Conservation (phyloP, 1,284 basidiomycete genomes). For the Thelephora terrestris region DNA sequence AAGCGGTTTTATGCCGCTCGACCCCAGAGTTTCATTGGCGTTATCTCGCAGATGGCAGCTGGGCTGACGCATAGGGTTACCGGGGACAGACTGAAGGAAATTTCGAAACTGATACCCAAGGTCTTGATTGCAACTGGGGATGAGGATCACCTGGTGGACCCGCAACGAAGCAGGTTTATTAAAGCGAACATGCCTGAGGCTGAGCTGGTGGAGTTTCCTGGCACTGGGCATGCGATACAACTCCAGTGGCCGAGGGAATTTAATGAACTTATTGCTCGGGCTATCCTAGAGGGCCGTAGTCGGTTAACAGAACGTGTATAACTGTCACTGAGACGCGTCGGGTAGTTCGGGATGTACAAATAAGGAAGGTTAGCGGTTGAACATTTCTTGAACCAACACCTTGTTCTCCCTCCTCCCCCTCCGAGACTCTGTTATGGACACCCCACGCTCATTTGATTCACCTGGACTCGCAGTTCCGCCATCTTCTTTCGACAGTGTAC, state of each 20-base stretch:
- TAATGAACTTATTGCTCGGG: slow-evolving; percentile 48
- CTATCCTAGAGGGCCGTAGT: slow-evolving; percentile 39
- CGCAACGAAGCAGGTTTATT: slow-evolving; percentile 46
- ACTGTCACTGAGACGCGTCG: too few relatives aligned
- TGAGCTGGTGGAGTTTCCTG: slow-evolving; percentile 54
- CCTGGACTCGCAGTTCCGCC: slow-evolving; percentile 12
- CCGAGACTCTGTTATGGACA: slow-evolving; percentile 11
- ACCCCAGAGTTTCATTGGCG: slow-evolving; percentile 52
- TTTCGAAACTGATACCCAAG: slow-evolving; percentile 49
- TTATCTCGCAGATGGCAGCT: slow-evolving; percentile 69
- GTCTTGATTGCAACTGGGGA: slow-evolving; percentile 70
- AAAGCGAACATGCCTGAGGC: slow-evolving; percentile 58
- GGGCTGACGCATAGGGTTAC: slow-evolving; percentile 60
- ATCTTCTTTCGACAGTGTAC: slow-evolving; percentile 19
- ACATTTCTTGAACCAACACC: too few relatives aligned
- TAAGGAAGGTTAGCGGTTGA: too few relatives aligned
- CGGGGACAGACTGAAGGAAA: slow-evolving; percentile 39
- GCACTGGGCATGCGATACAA: slow-evolving; percentile 61
- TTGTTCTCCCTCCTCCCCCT: too few relatives aligned
- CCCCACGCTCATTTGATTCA: slow-evolving; percentile 17
- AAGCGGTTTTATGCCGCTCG: slow-evolving; percentile 46
- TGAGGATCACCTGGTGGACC: slow-evolving; percentile 56
- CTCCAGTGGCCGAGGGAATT: slow-evolving; percentile 42
- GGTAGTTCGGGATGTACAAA: too few relatives aligned
- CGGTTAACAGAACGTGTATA: too few relatives aligned